Evolutionary conservation across 2,329 filamentous ascomycete genomes (phyloP), one percentile per base, ranked within the genome.

Genomic region (Trichoderma atroviride): DNA sequence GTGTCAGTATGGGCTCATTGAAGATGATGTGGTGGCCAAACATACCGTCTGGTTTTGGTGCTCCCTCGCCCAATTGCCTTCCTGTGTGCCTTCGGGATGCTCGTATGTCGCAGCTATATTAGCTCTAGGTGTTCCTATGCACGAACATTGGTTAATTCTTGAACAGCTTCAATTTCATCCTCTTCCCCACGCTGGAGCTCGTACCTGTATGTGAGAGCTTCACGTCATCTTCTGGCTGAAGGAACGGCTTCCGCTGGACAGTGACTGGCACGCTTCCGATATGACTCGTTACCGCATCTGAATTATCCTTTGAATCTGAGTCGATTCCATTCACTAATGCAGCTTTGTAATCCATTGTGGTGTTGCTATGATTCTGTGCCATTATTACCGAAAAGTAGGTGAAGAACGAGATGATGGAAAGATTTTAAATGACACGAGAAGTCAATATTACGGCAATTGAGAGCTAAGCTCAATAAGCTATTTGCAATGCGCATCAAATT

Each of bases 71-170:
- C 78, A 81, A 9, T 67, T 59, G 22, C 73, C 73, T 22, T 75
- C 69, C 16, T 76, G 76, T 13, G 80, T 81, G 7, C 80, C 80
- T 11, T 77, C 70, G 0, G 79, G 79, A 47, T 76, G 73, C 9
- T 79, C 75, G 40, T 76, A 75, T 0, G 78, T 77, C 11, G 79
- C 76, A 1, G 79, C 79, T 50, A 79, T 70, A 47, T 79, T 81
- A n/a, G 74, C 78, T 27, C 79, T 72, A 6, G 79, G 73, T 16
- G 77, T 79, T 14, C 79, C 79, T 74, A 60, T 27, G 33, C 33
- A 35, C 13, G 11, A 11, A 5, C 0, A 13, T 35, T 1, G 11
- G 11, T 35, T 14, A 35, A 14, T 35, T 1, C 24, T 29, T 22
- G 43, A 22, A n/a, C 4, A 47, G 19, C 27, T 40, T 16, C 16